Evolutionary conservation across 2,329 filamentous ascomycete species (phyloP), one percentile per base, ranked within the genome.

Genomic region (Bipolaris cookei): DNA sequence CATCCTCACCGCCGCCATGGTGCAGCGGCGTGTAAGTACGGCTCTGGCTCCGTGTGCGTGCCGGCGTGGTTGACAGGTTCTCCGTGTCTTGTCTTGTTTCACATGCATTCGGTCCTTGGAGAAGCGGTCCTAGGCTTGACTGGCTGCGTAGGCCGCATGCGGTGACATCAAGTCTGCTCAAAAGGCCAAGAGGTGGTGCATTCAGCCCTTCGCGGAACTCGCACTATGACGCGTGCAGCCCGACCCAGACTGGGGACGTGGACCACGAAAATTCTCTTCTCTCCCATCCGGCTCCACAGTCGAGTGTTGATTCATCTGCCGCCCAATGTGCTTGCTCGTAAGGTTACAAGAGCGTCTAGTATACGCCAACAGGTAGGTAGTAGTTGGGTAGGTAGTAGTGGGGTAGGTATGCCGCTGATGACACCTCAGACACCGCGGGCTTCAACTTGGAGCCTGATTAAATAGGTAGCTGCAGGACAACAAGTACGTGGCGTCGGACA

Each of bases 161-260:
- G 37, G 43, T 53, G 39, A 42, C 43, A 45, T 48, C 54, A 43
- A 28, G 39, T 30, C 46, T 51, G 43, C 34, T 20, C 25, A 20
- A 45, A 45, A 18, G 11, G 16, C 42, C 42, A 45, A 45, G 42
- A 7, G 28, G n/a, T 25, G 34, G 42, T 37, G 37, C 42, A 41
- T 47, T 25, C 38, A 53, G 43, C 38, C 50, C 44, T 38, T 43
- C 39, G 50, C 44, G 13, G 35, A 21, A 32, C 39, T 46, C 23
- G 21, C 32, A 48, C 32, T 38, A 41, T 46, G 52, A 57, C 51
- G 41, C 54, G 43, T 57, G 54, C 37, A 54, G 54, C 54, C 37
- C 28, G 30, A 23, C 39, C 28, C 30, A 37, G 34, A 48, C 32
- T 35, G 14, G 44, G 20, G 30, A 57, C 50, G 32, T 37, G 20